Evolutionary conservation across 371 early-diverging fungal species (phyloP), one percentile per base, ranked within the genome.

Genomic region (Fennellomyces sp.): DNA sequence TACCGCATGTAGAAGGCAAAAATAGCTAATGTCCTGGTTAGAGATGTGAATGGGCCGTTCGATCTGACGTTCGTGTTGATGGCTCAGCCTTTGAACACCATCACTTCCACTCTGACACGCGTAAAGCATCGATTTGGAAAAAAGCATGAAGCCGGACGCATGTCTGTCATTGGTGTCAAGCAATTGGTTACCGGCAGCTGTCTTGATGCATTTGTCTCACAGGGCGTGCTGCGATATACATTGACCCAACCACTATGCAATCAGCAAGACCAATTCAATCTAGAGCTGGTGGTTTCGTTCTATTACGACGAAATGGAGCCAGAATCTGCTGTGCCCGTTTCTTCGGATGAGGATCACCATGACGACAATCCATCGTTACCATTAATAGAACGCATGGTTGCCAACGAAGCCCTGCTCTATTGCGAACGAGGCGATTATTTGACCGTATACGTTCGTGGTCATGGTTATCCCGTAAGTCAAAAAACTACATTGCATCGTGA

Each of bases 391-490:
- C 17, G 48, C 12, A 25, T 48, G 13, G 25, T 30, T 5, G 12
- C 30, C 27, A 27, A 41, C 2, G 41, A 41, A 25, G 52, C 51
- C 17, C 17, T 62, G 5, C 12, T 41, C 19, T 33, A 57, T 39
- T 72, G 70, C 26, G 26, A 52, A 52, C 56, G 51, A 31, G 70
- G 73, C 1, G 73, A 69, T 30, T 66, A 66, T 41, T 38, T 69
- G 30, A 72, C 70, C 12, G 48, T 72, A 19, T 69, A 69, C 39
- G 69, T 69, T 10, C 63, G 66, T 47, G 60, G 69, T 12, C 60
- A 57, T 10, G 57, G 58, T 10, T 56, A 52, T 61, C 72, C 72
- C 10, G 72, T 72, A 72, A 68, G 60, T 15, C 0, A 2, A 11
- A 3, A 35, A 3, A 33, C 15, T 5, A 15, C 12, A 42, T 3